Evolutionary conservation across 495 filamentous ascomycete genomes (phyloP).

Genomic region (Amorphotheca resinae): DNA sequence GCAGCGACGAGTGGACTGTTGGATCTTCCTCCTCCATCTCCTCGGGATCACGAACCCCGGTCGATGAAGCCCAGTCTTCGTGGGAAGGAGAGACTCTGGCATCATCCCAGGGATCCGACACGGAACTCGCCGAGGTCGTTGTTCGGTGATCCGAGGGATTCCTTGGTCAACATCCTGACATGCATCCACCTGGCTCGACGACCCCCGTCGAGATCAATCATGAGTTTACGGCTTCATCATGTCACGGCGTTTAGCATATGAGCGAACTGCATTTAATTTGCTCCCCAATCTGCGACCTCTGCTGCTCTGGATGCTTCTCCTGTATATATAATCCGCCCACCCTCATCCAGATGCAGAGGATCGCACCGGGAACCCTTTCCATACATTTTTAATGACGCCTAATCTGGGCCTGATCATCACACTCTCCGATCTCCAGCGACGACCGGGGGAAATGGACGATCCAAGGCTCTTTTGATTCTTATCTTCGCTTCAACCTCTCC

Average conservation of each 20-base stretch:
- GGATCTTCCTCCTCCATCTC: slow-evolving; percentile 29
- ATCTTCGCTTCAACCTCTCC: slow-evolving; percentile 4
- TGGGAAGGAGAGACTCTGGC: slow-evolving; percentile 22
- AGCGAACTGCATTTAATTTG: slow-evolving; percentile 10
- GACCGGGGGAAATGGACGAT: neutral
- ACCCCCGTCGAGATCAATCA: slow-evolving; percentile 9
- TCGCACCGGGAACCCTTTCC: neutral
- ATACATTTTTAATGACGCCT: slow-evolving; percentile 2
- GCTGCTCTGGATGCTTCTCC: slow-evolving; percentile 7
- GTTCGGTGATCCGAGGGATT: slow-evolving; percentile 9
- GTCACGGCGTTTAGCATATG: slow-evolving; percentile 21
- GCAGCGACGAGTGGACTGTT: slow-evolving; percentile 36
- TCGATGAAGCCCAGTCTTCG: slow-evolving; percentile 15
- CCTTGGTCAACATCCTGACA: slow-evolving; percentile 4
- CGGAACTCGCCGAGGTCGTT: slow-evolving; percentile 17
- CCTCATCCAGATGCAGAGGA: neutral
- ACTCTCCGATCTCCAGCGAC: neutral
- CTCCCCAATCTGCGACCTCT: neutral
- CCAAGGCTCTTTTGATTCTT: neutral
- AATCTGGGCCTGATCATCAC: slow-evolving; percentile 2
- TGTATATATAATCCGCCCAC: slow-evolving; percentile 15
- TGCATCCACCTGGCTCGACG: slow-evolving; percentile 2
- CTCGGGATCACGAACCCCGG: slow-evolving; percentile 32
- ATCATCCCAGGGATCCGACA: slow-evolving; percentile 18
- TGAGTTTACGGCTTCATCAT: slow-evolving; percentile 21